phyloP scores from a whole-genome alignment of 2,329 filamentous ascomycete genomes.

The Celoporthe dispersa region DNA sequence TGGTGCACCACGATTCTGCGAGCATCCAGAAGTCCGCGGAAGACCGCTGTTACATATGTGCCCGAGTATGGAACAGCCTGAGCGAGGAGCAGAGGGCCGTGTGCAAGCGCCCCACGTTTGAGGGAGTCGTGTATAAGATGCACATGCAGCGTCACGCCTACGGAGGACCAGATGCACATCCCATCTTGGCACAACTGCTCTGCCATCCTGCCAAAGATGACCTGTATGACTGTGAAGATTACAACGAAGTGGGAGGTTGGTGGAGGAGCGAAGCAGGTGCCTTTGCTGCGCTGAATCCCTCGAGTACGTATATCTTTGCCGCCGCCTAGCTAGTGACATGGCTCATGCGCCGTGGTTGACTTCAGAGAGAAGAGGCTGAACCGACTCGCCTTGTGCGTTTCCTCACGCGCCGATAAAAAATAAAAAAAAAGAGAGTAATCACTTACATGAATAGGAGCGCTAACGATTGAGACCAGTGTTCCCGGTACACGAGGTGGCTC shows the following conservation, averaged over 20 bases:
- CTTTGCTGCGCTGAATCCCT: slow-evolving; percentile 10
- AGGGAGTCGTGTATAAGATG: slow-evolving; percentile 4
- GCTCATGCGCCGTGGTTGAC: neutral
- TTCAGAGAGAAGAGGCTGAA: neutral
- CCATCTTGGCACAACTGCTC: neutral
- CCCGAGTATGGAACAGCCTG: slow-evolving; percentile 11
- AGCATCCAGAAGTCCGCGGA: slow-evolving; percentile 4
- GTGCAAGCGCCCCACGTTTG: neutral
- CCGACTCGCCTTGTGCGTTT: neutral
- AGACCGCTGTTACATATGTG: slow-evolving; percentile 12
- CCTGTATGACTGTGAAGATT: slow-evolving; percentile 19
- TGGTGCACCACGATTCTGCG: neutral
- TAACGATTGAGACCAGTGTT: neutral
- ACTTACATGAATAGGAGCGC: neutral
- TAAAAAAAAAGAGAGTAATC: no score
- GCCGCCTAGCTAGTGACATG: no score
- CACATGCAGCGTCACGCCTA: neutral
- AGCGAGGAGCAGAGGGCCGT: slow-evolving; percentile 16
- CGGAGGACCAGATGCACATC: neutral
- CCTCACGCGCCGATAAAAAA: no score
- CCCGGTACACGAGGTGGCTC: neutral
- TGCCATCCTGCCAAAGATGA: slow-evolving; percentile 14
- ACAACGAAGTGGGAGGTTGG: neutral
- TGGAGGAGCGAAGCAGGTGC: neutral
- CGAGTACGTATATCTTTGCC: neutral